These are phyloP conservation scores for Erodium moschatum DNA, from an alignment of 441 rosid genomes.

Conservation along the genomic window DNA sequence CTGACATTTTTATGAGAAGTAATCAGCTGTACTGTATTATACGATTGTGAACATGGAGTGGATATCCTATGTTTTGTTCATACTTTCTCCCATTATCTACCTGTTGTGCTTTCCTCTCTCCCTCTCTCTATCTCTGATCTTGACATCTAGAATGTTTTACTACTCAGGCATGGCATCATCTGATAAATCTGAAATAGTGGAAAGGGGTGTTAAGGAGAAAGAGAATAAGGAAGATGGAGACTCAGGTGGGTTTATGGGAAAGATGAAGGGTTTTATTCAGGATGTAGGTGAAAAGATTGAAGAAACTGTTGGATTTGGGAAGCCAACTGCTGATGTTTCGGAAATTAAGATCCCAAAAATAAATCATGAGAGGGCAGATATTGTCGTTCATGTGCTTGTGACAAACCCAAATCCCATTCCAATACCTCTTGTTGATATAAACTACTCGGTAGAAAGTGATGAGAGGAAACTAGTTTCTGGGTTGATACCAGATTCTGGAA, in stretches of 20 bases:
- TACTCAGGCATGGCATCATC: slow-evolving; percentile 59
- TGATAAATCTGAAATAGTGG: slow-evolving; percentile 50
- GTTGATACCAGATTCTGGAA: slow-evolving; percentile 85
- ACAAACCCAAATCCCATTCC: slow-evolving; percentile 89
- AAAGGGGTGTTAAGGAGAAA: slow-evolving; percentile 41
- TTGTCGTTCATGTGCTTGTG: slow-evolving; percentile 66
- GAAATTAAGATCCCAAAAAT: slow-evolving; percentile 62
- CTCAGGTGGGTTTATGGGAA: slow-evolving; percentile 66
- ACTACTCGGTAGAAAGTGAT: slow-evolving; percentile 75
- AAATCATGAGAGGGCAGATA: slow-evolving; percentile 70
- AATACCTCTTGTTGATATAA: slow-evolving; percentile 69
- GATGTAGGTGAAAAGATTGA: slow-evolving; percentile 87
- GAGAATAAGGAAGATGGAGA: slow-evolving; percentile 45
- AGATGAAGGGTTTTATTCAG: slow-evolving; percentile 83
- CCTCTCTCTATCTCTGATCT: not conserved
- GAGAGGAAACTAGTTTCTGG: slow-evolving; percentile 84
- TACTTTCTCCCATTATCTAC: no score
- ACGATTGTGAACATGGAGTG: not conserved
- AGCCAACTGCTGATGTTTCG: slow-evolving; percentile 83
- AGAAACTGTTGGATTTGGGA: slow-evolving; percentile 77
- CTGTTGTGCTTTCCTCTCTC: not conserved
- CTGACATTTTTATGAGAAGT: not conserved
- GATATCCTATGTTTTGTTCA: not conserved
- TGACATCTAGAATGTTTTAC: slow-evolving; percentile 6
- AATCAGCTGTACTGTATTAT: not conserved